Base-by-base conservation (phyloP, 495 filamentous ascomycete genomes). In the Xylaria nigripes region DNA sequence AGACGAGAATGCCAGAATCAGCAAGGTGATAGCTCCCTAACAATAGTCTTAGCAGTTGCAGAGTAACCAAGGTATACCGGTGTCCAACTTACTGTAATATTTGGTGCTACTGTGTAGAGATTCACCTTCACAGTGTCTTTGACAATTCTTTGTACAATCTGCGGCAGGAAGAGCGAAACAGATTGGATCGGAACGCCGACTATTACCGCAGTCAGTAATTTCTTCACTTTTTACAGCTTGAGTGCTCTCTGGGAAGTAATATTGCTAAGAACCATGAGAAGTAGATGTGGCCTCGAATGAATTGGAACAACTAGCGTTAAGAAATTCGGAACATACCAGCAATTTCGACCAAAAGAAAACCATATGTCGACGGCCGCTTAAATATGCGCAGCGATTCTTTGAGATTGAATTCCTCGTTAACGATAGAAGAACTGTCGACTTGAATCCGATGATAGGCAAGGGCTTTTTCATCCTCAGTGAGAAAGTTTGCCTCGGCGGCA, bases 31-130 rank as follows among this genome's bases (percentile, higher is more conserved):
- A 1, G 86, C 86, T 7, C 86, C 86, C 64, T 67, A 46, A n/a
- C n/a, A 7, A n/a, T 24, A 0, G 10, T 12, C 40, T 66, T 57
- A 67, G 64, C 18, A 38, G 63, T 58, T 27, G 67, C 58, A 30
- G 16, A 19, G 2, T 42, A 4, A 18, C 18, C 2, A 45, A 44
- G 8, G 15, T 27, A n/a, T n/a, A 10, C 4, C 24, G 23, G 1
- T 27, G 47, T 18, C 5, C 13, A n/a, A 23, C 51, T 61, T 54
- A 64, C 64, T 3, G 75, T 79, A 9, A 81, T 69, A 57, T 87
- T 88, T 6, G 84, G 86, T 0, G 86, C 86, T 7, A 90, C 85
- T 10, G 86, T 90, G 62, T 86, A 88, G 3, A 89, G 68, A 54
- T 90, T 90, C 2, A 86, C 88, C 59, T 84, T 85, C 57, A 89